A percentile compares a stretch with the other conserved stretches of the same genome.
Evolutionary conservation across 2,329 filamentous ascomycete species (phyloP).

Genomic region (Rutstroemia sp.): DNA sequence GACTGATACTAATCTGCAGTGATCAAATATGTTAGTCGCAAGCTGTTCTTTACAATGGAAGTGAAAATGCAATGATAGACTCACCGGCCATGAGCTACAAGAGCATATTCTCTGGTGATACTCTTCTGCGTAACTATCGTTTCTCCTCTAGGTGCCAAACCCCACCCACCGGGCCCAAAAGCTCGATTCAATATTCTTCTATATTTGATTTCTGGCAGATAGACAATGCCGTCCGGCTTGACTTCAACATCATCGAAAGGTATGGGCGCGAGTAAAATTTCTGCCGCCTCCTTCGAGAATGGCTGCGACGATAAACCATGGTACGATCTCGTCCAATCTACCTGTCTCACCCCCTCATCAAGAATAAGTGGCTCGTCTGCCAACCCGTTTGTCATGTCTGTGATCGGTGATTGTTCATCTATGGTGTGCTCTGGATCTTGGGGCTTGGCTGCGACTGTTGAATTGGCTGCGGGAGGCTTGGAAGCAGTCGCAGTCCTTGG

Average conservation of each 20-base stretch:
- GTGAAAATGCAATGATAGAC: slow-evolving; percentile 24
- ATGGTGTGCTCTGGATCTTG: slow-evolving; percentile 52
- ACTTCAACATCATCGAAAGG: slow-evolving; percentile 78
- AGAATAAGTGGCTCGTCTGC: slow-evolving; percentile 41
- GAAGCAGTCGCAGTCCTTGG: slow-evolving; percentile 14
- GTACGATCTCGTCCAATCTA: slow-evolving; percentile 70
- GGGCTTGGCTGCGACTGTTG: background rate
- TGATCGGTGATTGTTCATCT: slow-evolving; percentile 27
- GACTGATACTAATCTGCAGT: slow-evolving; percentile 73
- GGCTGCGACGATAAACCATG: slow-evolving; percentile 58
- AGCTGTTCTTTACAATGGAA: background rate
- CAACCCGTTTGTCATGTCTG: slow-evolving; percentile 41
- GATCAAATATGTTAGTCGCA: slow-evolving; percentile 10
- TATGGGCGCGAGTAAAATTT: slow-evolving; percentile 56
- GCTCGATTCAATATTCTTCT: slow-evolving; percentile 79
- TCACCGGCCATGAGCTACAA: slow-evolving; percentile 81
- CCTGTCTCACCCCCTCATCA: slow-evolving; percentile 42
- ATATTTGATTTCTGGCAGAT: slow-evolving; percentile 98
- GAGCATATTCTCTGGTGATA: slow-evolving; percentile 85
- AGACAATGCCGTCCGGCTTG: slow-evolving; percentile 94
- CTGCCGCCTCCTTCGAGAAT: slow-evolving; percentile 57
- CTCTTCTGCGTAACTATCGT: slow-evolving; percentile 50
- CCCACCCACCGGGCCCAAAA: slow-evolving; percentile 95
- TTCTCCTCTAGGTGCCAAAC: slow-evolving; percentile 77
- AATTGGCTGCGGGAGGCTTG: slow-evolving; percentile 5